Conservation (phyloP, 805 yeast genomes). For the Zygosaccharomyces bailii region DNA sequence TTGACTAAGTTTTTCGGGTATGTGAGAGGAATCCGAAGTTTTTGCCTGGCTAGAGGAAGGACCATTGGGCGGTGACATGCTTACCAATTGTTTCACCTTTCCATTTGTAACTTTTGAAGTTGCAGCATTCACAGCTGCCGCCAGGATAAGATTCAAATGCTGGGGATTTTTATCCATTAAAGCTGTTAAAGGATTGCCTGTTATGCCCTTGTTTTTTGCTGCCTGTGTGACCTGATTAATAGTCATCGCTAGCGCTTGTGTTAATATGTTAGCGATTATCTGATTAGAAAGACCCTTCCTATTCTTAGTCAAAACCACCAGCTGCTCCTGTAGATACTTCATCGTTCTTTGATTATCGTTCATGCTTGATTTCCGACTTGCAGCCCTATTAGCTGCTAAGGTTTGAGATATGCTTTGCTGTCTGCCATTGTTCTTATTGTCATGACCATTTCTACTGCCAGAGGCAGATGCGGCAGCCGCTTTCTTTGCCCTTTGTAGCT, state of each 20-base stretch:
- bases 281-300: constrained; percentile 74
- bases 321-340: constrained; percentile 79
- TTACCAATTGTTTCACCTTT: constrained; percentile 43
- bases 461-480: constrained; percentile 25
- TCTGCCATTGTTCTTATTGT: constrained; percentile 22
- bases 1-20: neutral
- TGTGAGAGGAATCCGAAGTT: neutral
- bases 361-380: constrained; percentile 27
- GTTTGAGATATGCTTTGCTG: constrained; percentile 38
- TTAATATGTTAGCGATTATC: constrained; percentile 76
- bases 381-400: constrained; percentile 33
- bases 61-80: constrained; percentile 25
- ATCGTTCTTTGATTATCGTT: constrained; percentile 54
- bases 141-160: constrained; percentile 72
- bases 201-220: constrained; percentile 78
- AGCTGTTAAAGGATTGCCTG: constrained; percentile 73
- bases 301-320: constrained; percentile 74
- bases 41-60: constrained; percentile 5
- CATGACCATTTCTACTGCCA: constrained; percentile 7
- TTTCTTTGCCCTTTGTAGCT: constrained; percentile 37
- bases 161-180: constrained; percentile 78
- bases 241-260: constrained; percentile 90
- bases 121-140: constrained; percentile 77
- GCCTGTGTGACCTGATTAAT: constrained; percentile 87
- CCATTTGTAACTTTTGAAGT: constrained; percentile 59